Evolutionary conservation across 1,139 yeast genomes (phyloP).

Genomic region (Suhomyces chickasaworum): DNA sequence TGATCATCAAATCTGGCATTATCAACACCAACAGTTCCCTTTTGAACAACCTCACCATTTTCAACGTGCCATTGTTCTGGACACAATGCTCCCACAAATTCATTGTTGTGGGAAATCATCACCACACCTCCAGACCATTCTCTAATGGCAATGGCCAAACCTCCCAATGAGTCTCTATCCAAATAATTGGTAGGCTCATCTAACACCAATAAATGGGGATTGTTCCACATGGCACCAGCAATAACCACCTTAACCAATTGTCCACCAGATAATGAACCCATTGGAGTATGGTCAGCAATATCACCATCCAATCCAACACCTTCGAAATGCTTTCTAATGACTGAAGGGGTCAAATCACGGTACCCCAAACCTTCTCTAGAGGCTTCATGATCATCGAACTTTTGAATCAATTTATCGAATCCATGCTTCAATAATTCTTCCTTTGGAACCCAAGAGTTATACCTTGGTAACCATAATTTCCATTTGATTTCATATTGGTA

Average conservation of each 20-base stretch:
- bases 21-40: constrained; percentile 78
- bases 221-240: constrained; percentile 99
- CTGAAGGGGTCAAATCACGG: constrained; percentile 88
- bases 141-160: constrained; percentile 93
- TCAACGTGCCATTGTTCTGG: constrained; percentile 99
- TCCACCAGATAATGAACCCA: constrained; percentile 97
- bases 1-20: constrained; percentile 76
- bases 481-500: constrained; percentile 97
- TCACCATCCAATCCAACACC: constrained; percentile 97
- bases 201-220: constrained; percentile 94
- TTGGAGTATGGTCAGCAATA: constrained; percentile 95
- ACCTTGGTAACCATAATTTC: constrained; percentile 90
- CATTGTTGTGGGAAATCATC: constrained; percentile 97
- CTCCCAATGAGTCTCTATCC: constrained; percentile 97
- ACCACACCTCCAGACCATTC: constrained; percentile 99
- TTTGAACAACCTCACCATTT: constrained; percentile 84
- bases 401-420: constrained; percentile 83
- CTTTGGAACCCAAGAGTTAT: constrained; percentile 90
- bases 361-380: constrained; percentile 98
- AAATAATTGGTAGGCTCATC: constrained; percentile 99
- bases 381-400: constrained; percentile 97
- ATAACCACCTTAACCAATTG: constrained; percentile 97
- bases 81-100: constrained; percentile 94
- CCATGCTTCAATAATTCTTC: constrained; percentile 81
- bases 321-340: constrained; percentile 93